Conservation (phyloP, 352 stramenopile genomes). For the Globisporangium megalacanthum region DNA sequence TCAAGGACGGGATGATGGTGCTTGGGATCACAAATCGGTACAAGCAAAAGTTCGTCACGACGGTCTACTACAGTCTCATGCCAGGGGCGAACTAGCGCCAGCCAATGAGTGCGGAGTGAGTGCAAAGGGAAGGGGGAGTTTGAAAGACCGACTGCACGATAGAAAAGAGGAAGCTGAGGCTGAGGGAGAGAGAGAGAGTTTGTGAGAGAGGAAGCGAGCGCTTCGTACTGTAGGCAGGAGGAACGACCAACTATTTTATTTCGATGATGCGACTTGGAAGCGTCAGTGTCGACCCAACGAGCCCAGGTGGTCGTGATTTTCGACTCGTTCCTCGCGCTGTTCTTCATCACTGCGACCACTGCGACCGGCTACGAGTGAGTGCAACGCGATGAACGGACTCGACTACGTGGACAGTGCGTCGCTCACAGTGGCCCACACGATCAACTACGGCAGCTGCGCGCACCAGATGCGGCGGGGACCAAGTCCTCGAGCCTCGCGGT, state of each 20-base stretch:
- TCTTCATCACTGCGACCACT: constrained; percentile 38
- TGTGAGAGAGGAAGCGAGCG: too few relatives aligned
- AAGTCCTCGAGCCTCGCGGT: too few relatives aligned
- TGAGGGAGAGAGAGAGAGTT: too few relatives aligned
- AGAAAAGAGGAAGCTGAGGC: too few relatives aligned
- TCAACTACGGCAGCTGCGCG: constrained; percentile 10
- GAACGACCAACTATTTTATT: too few relatives aligned
- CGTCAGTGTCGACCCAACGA: too few relatives aligned
- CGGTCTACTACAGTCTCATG: constrained; percentile 96
- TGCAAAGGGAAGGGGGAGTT: too few relatives aligned
- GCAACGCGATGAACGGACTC: constrained; percentile 6
- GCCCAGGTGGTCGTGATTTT: too few relatives aligned
- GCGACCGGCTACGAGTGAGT: constrained; percentile 17
- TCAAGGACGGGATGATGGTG: constrained; percentile 99
- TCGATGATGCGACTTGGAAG: too few relatives aligned
- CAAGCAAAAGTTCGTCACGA: constrained; percentile 98
- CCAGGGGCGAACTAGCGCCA: constrained; percentile 65
- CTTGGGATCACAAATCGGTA: constrained; percentile 97
- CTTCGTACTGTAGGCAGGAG: too few relatives aligned
- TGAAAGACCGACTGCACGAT: too few relatives aligned
- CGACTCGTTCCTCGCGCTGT: constrained; percentile 5
- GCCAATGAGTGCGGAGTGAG: not conserved
- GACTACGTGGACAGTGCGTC: constrained; percentile 7
- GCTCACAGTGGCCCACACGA: constrained; percentile 1
- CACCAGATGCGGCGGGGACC: constrained; percentile 17